Percentiles rank a stretch among this genome's conserved stretches.
Evolutionary conservation across 371 early-diverging fungal species (phyloP).

Genomic region (Saksenaea oblongispora): DNA sequence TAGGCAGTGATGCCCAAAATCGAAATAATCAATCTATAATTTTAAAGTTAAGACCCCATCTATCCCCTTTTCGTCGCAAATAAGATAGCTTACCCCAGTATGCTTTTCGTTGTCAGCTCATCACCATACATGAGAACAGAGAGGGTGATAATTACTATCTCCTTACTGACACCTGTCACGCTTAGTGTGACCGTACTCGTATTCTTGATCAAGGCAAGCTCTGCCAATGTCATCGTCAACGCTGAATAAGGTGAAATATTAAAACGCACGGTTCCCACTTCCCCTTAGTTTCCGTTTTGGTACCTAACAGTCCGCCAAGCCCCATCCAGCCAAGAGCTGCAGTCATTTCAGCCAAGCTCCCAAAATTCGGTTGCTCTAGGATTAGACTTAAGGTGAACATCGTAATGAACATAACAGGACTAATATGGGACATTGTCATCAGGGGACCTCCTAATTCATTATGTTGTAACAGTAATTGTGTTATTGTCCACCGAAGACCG

Average conservation of each 20-base stretch:
- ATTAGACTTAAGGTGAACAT: constrained; percentile 49
- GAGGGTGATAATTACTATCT: constrained; percentile 52
- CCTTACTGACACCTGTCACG: constrained; percentile 87
- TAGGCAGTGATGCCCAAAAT: constrained; percentile 60
- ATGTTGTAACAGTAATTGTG: constrained; percentile 16
- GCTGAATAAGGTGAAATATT: constrained; percentile 37
- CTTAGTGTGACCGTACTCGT: constrained; percentile 87
- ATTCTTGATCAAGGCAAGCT: constrained; percentile 76
- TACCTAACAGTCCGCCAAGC: constrained; percentile 71
- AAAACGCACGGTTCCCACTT: not conserved
- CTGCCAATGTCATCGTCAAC: constrained; percentile 83
- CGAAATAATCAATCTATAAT: constrained; percentile 50
- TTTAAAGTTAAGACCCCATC: not conserved
- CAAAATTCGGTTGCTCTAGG: constrained; percentile 63
- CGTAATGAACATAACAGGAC: constrained; percentile 72
- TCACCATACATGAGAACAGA: constrained; percentile 59
- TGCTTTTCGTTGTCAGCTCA: constrained; percentile 44
- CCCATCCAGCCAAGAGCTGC: constrained; percentile 57
- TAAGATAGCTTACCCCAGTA: constrained; percentile 44
- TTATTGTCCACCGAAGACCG: constrained; percentile 77
- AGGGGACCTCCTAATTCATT: constrained; percentile 54
- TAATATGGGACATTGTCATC: constrained; percentile 71
- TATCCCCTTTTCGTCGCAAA: constrained; percentile 1
- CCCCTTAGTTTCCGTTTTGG: not conserved
- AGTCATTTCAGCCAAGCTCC: constrained; percentile 31